Conservation (phyloP, 1,139 yeast genomes). For the Diutina sp. region DNA sequence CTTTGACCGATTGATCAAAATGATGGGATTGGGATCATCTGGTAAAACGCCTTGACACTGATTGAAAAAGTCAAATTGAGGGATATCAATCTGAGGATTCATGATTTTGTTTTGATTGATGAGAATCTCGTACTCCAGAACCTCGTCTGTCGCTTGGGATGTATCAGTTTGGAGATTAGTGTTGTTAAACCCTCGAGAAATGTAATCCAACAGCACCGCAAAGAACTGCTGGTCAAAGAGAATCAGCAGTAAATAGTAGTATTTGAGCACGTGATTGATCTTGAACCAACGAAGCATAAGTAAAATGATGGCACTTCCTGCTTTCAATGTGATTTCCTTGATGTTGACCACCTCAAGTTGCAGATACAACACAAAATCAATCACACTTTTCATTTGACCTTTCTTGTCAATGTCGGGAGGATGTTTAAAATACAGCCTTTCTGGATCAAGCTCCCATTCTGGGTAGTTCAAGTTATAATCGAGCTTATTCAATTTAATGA, state of each 20-base stretch:
- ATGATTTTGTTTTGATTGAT: slow-evolving; percentile 26
- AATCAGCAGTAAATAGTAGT: slow-evolving; percentile 59
- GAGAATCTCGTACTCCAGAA: slow-evolving; percentile 25
- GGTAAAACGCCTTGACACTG: slow-evolving; percentile 14
- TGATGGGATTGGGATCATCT: slow-evolving; percentile 7
- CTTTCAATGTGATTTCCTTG: slow-evolving; percentile 55
- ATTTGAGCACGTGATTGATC: slow-evolving; percentile 61
- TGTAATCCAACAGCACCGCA: slow-evolving; percentile 24
- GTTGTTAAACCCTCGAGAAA: slow-evolving; percentile 27
- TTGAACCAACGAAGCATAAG: slow-evolving; percentile 68
- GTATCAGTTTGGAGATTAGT: slow-evolving; percentile 15
- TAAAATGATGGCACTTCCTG: slow-evolving; percentile 41
- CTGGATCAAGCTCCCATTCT: slow-evolving; percentile 26
- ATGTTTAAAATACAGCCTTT: slow-evolving; percentile 15
- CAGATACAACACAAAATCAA: slow-evolving; percentile 15
- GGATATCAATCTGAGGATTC: slow-evolving; percentile 31
- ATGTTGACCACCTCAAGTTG: slow-evolving; percentile 44
- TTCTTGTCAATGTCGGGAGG: slow-evolving; percentile 3
- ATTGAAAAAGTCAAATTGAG: slow-evolving; percentile 31
- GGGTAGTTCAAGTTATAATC: slow-evolving; percentile 24
- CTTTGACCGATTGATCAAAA: slow-evolving; percentile 19
- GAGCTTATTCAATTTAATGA: slow-evolving; percentile 37
- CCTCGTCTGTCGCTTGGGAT: slow-evolving; percentile 7
- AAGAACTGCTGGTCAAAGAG: slow-evolving; percentile 64
- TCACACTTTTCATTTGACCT: slow-evolving; percentile 3